Base-by-base conservation (phyloP, 164 flowering plant species). In the Liquidambar formosana region DNA sequence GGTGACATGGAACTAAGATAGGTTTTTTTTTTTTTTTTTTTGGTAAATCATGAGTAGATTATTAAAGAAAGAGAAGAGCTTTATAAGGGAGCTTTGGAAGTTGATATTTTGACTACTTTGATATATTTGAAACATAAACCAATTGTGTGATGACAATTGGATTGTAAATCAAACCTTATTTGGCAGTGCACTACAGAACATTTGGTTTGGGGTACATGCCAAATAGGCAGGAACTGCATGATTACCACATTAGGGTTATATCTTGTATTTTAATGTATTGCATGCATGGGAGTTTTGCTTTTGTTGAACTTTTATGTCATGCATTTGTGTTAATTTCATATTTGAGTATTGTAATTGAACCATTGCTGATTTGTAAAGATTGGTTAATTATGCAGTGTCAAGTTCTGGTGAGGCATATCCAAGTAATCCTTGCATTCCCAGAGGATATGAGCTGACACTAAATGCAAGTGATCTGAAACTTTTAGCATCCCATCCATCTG, bases 371-470 rank as follows among this genome's bases (percentile, higher is more conserved):
- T 18, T 38, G 26, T 43, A 64, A 61, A 27, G 23, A 44, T 61
- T 73, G 58, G 38, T 58, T 66, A 22, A 53, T 65, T 41, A 48
- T 75, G 74, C 82, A 81, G 83, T 67, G 60, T 72, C 75, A 59
- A 74, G 61, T 68, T 74, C 79, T 44, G 52, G 61, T 59, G 69
- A 68, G 43, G 65, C 66, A 14, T 9, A 21, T 69, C 27, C 38
- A 18, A 22, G 44, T 15, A 77, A 76, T 66, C 87, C 89, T 65
- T 85, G 89, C 75, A 72, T 79, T 57, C 82, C 85, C 14, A 78
- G 71, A 72, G 89, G 87, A n/a, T 83, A 78, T 75, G 46, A 33
- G 22, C 67, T n/a, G 38, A 10, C 70, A 19, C 28, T 57, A n/a
- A 69, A 79, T 76, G 53, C 71, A 57, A 74, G 75, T 57, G 68